These are phyloP conservation scores for Cryptococcus maquisensis DNA, from an alignment of 1,284 basidiomycete species.

Conservation along the genomic window DNA sequence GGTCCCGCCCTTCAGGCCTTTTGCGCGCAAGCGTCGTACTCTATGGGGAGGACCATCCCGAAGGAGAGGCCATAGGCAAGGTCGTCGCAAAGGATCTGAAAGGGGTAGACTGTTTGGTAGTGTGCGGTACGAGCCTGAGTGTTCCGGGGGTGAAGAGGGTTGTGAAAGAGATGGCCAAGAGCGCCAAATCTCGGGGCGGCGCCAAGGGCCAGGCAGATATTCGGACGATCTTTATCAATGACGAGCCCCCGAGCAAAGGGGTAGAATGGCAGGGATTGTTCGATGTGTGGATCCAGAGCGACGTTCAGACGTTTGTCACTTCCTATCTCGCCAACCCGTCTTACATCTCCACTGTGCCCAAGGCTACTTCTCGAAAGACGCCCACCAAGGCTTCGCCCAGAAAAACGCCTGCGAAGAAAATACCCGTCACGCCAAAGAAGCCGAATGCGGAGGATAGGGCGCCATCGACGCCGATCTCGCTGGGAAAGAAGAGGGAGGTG, in stretches of 20 bases:
- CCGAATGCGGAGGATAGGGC: background rate
- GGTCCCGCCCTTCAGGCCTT: conserved; percentile 72
- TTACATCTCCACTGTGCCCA: background rate
- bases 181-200: conserved; percentile 52
- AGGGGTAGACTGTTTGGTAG: conserved; percentile 72
- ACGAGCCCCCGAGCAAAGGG: conserved; percentile 80
- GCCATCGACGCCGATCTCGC: conserved; percentile 11
- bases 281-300: conserved; percentile 85
- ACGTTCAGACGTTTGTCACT: conserved; percentile 71
- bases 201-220: conserved; percentile 48
- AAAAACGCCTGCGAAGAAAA: background rate
- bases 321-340: conserved; percentile 12
- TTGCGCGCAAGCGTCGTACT: conserved; percentile 83
- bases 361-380: background rate
- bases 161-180: conserved; percentile 84
- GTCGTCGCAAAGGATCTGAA: conserved; percentile 71
- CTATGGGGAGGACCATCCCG: conserved; percentile 83
- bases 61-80: conserved; percentile 80
- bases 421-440: conserved; percentile 1
- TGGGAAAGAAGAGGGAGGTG: background rate
- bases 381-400: background rate
- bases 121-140: conserved; percentile 83
- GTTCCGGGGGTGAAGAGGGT: conserved; percentile 91
- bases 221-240: conserved; percentile 76
- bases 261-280: conserved; percentile 88